Base-by-base conservation (phyloP, 2,329 filamentous ascomycete genomes). In the Colletotrichum coccodes region DNA sequence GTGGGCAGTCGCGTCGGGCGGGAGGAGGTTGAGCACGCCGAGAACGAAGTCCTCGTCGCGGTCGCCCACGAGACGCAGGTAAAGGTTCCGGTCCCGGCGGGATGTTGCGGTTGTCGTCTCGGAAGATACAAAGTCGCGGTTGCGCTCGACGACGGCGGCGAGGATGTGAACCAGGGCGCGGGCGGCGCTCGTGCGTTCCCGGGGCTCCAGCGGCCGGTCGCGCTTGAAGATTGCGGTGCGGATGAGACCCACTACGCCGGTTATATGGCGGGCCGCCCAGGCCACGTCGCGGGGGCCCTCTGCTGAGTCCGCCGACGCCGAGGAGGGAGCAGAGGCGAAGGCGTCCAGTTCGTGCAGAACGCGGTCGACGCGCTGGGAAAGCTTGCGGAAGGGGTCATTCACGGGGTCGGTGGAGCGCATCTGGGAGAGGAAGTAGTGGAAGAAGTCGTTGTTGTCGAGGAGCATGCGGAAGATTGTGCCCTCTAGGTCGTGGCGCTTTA, bases 391-490 rank as follows among this genome's bases (percentile, higher is more conserved):
- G 4, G 80, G 80, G 69, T 86, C 83, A 46, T 81, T 81, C 38
- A 84, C 77, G 28, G 78, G 77, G 64, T 85, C 84, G 53, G 78
- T 76, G 3, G 85, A 79, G n/a, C 78, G 77, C 61, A 85, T 80
- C 9, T 82, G 77, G 18, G 81, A 80, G 52, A 83, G 79, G 67
- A 89, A 85, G 77, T 87, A 85, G 59, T 85, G 79, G 73, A 89
- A 87, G 76, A 89, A 84, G 46, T 84, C 82, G 74, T 86, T 80
- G 72, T 88, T 87, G 70, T 83, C 80, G 26, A 88, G 78, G 18
- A 89, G 79, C 77, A 89, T 86, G 59, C 83, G 83, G 70, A 86
- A 84, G 16, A 89, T 75, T 3, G 86, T 87, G 50, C 79, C 79
- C 70, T 86, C 84, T 1, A 88, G 78, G 66, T 88, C 85, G 57